A percentile compares a stretch with the other conserved stretches of the same genome.
These are phyloP conservation scores for Tubosaeta sp. DNA, from an alignment of 768 basidiomycete species.

Conservation along the genomic window DNA sequence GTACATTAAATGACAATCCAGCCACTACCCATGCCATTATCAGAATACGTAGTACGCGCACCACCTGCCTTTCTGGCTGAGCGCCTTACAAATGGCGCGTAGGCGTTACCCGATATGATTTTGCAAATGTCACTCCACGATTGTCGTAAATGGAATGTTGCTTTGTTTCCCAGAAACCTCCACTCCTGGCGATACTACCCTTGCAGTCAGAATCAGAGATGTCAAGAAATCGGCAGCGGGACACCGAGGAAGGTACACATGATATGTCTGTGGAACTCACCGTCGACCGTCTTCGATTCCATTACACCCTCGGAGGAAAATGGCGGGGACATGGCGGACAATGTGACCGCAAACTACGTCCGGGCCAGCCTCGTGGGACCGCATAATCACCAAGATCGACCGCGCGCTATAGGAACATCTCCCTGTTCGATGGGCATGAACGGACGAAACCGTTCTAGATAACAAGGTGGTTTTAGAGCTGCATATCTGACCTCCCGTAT, in stretches of 20 bases:
- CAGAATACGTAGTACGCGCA: neutral
- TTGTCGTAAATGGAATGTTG: neutral
- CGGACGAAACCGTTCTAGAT: neutral
- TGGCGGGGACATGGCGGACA: neutral
- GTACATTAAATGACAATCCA: neutral
- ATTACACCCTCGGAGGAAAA: neutral
- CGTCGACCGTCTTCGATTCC: neutral
- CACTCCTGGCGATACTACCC: neutral
- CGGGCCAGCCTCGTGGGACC: neutral
- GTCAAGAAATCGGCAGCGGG: neutral
- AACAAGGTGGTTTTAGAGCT: neutral
- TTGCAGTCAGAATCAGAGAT: neutral
- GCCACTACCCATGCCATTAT: neutral
- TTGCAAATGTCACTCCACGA: neutral
- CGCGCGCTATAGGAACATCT: neutral
- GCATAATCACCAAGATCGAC: neutral
- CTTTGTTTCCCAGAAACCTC: neutral
- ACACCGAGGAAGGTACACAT: neutral
- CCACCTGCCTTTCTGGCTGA: neutral
- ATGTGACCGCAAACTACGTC: neutral
- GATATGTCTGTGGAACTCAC: neutral
- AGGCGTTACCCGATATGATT: neutral
- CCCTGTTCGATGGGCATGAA: neutral
- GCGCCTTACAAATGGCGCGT: neutral
- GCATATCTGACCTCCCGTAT: neutral